Conservation (phyloP, 495 filamentous ascomycete species). For the Lophiostoma macrostomum region DNA sequence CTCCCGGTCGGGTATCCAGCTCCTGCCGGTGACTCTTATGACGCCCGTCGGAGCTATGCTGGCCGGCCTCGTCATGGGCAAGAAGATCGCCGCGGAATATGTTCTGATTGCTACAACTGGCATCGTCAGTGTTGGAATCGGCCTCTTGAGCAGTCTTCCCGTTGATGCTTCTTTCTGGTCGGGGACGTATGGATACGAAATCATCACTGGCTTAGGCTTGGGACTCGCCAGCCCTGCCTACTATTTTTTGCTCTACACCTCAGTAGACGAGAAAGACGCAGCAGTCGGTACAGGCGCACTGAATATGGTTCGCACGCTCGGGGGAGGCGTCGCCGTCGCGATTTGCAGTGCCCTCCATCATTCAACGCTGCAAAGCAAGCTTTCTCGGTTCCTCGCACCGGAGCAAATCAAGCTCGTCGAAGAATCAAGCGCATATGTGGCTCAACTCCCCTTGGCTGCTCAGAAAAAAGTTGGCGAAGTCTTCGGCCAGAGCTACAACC, state of each 20-base stretch:
- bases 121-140: slow-evolving; percentile 19
- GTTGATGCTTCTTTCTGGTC: neutral
- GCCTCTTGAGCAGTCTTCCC: slow-evolving; percentile 24
- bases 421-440: neutral
- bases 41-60: slow-evolving; percentile 26
- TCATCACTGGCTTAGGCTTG: slow-evolving; percentile 28
- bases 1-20: slow-evolving; percentile 24
- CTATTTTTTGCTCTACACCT: slow-evolving; percentile 14
- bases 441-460: slow-evolving; percentile 1
- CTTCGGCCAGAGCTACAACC: slow-evolving; percentile 27
- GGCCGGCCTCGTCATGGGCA: slow-evolving; percentile 7
- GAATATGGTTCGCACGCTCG: slow-evolving; percentile 34
- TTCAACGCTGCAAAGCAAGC: slow-evolving; percentile 4
- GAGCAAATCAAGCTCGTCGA: slow-evolving; percentile 19
- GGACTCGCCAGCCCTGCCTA: slow-evolving; percentile 19
- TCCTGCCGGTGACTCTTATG: slow-evolving; percentile 21
- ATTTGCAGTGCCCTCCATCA: slow-evolving; percentile 31
- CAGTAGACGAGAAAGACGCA: slow-evolving; percentile 18
- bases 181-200: slow-evolving; percentile 24
- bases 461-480: slow-evolving; percentile 6
- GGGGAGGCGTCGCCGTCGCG: slow-evolving; percentile 31
- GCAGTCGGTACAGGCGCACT: slow-evolving; percentile 25
- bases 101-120: slow-evolving; percentile 8
- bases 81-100: slow-evolving; percentile 13
- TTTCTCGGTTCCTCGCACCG: slow-evolving; percentile 13